Evolutionary conservation across 169 alveolate genomes (phyloP), one percentile per base, ranked within the genome.

Genomic region (Cryptosporidium meleagridis): DNA sequence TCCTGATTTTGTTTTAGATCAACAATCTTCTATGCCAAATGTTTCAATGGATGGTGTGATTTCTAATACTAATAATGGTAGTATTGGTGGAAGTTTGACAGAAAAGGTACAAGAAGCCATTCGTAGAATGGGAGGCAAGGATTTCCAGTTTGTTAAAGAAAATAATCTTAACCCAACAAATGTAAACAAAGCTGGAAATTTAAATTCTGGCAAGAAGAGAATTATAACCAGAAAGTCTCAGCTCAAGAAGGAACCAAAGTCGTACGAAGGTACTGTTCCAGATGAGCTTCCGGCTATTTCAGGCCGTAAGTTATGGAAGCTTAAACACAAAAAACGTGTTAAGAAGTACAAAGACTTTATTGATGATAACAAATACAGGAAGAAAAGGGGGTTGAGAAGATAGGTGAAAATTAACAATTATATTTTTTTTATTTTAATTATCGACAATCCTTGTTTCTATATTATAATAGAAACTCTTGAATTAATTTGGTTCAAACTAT

Each of bases 271-370:
- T 45, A 61, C 87, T 52, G 75, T 87, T 39, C 92, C 94, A 2
- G 94, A 91, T 44, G 70, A 65, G 29, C 84, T 91, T 72, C 92
- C 94, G n/a, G 91, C 91, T 1, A 73, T 86, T 10, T 91, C 94
- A 2, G 94, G 94, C 9, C 87, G 94, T 44, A 91, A 91, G 65
- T 21, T 93, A 62, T 93, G 93, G 92, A 93, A 91, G 91, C 69
- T 91, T 9, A 84, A 84, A 23, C 94, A 89, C 87, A 91, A 84
- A 23, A 80, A 91, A 72, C 73, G 59, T 51, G 65, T 87, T 61
- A 45, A 62, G 35, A 59, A 73, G 52, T 73, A 73, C 68, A 73
- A 73, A n/a, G 86, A 73, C 37, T 73, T 73, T 73, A 52, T 73
- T 29, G 86, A 73, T 33, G 86, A 73, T 73, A 73, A 48, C 41